A percentile compares a stretch with the other conserved stretches of the same genome.
Conservation (phyloP, 306 rosid species). For the Citrullus colocynthis region DNA sequence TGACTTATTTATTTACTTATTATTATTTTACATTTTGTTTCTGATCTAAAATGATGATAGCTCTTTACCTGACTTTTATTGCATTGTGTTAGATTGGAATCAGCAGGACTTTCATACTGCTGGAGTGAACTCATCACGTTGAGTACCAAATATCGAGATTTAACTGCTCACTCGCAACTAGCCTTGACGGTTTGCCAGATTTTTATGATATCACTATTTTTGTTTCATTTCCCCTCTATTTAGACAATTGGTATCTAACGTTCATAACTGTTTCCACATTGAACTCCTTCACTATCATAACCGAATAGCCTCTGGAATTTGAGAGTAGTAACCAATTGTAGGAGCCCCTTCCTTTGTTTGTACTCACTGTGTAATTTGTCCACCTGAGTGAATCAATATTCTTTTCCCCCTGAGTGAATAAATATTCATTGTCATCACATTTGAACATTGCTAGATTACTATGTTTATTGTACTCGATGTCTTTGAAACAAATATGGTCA, state of each 20-base stretch:
- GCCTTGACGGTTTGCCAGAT: constrained; percentile 58
- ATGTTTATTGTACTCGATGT: not conserved
- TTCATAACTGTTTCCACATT: not conserved
- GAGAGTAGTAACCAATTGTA: not conserved
- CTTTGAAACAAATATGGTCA: not conserved
- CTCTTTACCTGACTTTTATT: constrained; percentile 8
- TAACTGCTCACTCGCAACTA: constrained; percentile 86
- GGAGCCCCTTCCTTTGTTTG: not conserved
- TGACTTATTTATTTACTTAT: not conserved
- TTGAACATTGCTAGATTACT: not conserved
- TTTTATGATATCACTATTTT: constrained; percentile 5
- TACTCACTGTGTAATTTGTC: not conserved
- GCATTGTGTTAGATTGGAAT: constrained; percentile 58
- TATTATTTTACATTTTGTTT: not conserved
- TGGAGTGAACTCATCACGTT: constrained; percentile 86
- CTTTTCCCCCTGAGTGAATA: not conserved
- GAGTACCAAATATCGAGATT: constrained; percentile 79
- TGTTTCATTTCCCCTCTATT: not conserved
- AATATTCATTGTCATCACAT: not conserved
- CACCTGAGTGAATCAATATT: too few species aligned
- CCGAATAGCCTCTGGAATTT: not conserved
- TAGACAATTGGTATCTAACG: not conserved
- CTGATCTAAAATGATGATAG: not conserved
- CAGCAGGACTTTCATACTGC: constrained; percentile 52
- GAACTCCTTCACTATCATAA: not conserved